Percentiles rank a stretch among this genome's conserved stretches.
phyloP scores from a whole-genome alignment of 495 filamentous ascomycete genomes.

The Neurospora tetrasperma region DNA sequence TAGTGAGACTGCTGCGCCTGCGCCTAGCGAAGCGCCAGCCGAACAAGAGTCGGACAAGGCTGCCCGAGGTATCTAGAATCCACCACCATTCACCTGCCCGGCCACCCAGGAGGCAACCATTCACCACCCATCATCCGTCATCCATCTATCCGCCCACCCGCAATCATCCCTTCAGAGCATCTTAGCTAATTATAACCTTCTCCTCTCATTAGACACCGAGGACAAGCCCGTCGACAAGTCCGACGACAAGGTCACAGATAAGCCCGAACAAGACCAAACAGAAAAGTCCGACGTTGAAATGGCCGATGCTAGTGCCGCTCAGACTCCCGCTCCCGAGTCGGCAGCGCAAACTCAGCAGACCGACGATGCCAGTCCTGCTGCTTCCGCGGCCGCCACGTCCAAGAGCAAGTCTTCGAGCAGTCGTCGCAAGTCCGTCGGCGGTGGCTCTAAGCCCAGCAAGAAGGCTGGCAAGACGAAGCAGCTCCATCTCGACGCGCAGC shows the following conservation, averaged over 20 bases:
- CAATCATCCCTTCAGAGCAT: not conserved
- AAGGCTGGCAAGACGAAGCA: constrained; percentile 68
- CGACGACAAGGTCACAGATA: constrained; percentile 17
- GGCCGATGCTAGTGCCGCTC: constrained; percentile 19
- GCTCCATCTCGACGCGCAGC: constrained; percentile 63
- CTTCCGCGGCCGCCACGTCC: constrained; percentile 17
- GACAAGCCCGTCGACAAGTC: constrained; percentile 5
- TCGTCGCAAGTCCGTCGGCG: constrained; percentile 57
- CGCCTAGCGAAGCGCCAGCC: constrained; percentile 5
- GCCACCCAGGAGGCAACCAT: not conserved
- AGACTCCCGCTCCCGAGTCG: constrained; percentile 19
- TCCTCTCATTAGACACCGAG: not conserved
- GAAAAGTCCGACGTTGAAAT: constrained; percentile 30
- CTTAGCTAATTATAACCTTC: constrained; percentile 12
- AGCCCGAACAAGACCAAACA: constrained; percentile 5
- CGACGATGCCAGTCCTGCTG: constrained; percentile 16
- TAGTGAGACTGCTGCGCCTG: constrained; percentile 8
- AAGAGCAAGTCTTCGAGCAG: constrained; percentile 36
- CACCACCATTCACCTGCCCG: not conserved
- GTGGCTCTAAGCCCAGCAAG: constrained; percentile 67
- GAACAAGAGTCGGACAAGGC: constrained; percentile 12
- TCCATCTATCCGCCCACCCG: not conserved
- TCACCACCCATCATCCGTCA: not conserved
- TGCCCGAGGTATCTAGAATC: constrained; percentile 11
- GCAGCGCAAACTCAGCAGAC: constrained; percentile 17